Conservation (phyloP, 1,139 yeast species). For the Meyerozyma sp. region DNA sequence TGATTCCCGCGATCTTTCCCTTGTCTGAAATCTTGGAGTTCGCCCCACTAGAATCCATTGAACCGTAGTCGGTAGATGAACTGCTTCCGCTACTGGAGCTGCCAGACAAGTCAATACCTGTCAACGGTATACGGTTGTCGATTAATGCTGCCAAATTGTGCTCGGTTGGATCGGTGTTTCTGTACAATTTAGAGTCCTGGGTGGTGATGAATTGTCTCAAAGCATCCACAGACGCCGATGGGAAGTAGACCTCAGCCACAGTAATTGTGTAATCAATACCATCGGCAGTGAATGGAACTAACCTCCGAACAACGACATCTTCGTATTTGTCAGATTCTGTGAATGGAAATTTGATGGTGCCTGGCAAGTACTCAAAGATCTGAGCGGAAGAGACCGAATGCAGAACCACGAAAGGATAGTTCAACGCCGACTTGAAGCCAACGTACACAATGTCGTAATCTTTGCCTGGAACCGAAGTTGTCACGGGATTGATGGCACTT, state of each 20-base stretch:
- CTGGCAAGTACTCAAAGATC: constrained; percentile 66
- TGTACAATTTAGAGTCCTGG: constrained; percentile 43
- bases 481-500: constrained; percentile 58
- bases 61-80: constrained; percentile 29
- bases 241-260: constrained; percentile 74
- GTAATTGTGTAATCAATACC: constrained; percentile 56
- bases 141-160: constrained; percentile 49
- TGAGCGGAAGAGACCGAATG: constrained; percentile 70
- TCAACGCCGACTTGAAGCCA: constrained; percentile 66
- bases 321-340: constrained; percentile 20
- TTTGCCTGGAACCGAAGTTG: constrained; percentile 39
- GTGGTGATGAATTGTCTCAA: constrained; percentile 43
- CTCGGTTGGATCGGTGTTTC: constrained; percentile 43
- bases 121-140: constrained; percentile 59
- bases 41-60: constrained; percentile 27
- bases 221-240: constrained; percentile 37
- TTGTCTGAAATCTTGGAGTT: constrained; percentile 19
- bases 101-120: constrained; percentile 37
- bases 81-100: constrained; percentile 10
- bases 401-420: constrained; percentile 66
- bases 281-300: constrained; percentile 60
- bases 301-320: constrained; percentile 50
- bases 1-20: constrained; percentile 50
- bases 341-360: constrained; percentile 50
- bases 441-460: constrained; percentile 54